Percentiles rank a stretch among this genome's conserved stretches.
Conservation (phyloP, 176 grass and related monocot genomes). For the Lolium multiflorum region DNA sequence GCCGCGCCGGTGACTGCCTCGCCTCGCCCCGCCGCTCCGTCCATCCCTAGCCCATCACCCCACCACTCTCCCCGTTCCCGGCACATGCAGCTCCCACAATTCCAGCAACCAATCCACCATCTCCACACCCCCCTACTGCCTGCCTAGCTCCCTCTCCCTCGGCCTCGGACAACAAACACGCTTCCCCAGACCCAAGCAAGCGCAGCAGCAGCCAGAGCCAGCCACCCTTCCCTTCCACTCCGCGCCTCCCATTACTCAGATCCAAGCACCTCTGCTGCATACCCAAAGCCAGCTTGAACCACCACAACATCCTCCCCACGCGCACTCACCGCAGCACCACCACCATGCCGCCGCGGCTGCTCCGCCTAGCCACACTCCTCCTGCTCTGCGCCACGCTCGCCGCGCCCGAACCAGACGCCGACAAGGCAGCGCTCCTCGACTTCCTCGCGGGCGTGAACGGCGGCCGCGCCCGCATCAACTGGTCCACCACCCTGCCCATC, state of each 20-base stretch:
- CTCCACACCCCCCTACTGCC: background rate
- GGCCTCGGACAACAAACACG: background rate
- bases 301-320: background rate
- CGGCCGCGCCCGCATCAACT: constrained; percentile 63
- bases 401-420: constrained; percentile 55
- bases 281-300: background rate
- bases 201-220: constrained; percentile 7
- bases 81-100: constrained; percentile 46
- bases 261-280: constrained; percentile 26
- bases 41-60: background rate
- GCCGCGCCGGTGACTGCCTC: background rate
- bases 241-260: constrained; percentile 14
- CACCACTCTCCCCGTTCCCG: background rate
- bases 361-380: constrained; percentile 20
- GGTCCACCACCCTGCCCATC: constrained; percentile 43
- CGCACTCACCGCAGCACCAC: background rate
- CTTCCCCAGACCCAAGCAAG: constrained; percentile 24
- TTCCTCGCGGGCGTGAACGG: constrained; percentile 48
- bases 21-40: background rate
- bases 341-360: constrained; percentile 30
- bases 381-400: constrained; percentile 17
- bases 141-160: background rate
- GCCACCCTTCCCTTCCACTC: background rate
- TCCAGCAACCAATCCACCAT: constrained; percentile 31
- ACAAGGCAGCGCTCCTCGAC: constrained; percentile 69